Evolutionary conservation across 1,139 yeast genomes (phyloP).

Genomic region (Scheffersomyces titani): DNA sequence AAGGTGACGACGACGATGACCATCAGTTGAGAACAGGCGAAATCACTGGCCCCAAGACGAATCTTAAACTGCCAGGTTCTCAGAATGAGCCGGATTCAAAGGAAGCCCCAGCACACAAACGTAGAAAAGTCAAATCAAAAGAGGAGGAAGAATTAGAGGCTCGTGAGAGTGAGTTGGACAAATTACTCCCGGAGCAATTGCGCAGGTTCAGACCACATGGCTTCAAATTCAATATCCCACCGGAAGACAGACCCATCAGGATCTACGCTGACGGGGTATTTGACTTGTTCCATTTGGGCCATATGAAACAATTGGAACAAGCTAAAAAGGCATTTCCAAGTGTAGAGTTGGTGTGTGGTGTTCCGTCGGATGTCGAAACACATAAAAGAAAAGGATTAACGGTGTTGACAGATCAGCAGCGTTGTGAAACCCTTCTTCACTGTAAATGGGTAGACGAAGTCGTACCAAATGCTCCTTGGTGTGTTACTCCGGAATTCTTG

Average conservation of each 20-base stretch:
- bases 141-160: slow-evolving; percentile 44
- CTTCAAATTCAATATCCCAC: slow-evolving; percentile 74
- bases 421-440: slow-evolving; percentile 85
- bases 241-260: slow-evolving; percentile 81
- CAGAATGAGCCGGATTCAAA: not conserved
- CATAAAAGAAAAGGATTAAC: slow-evolving; percentile 93
- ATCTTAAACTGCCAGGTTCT: not conserved
- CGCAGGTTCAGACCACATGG: slow-evolving; percentile 75
- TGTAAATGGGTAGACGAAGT: slow-evolving; percentile 99
- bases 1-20: slow-evolving; percentile 16
- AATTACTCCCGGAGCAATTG: slow-evolving; percentile 59
- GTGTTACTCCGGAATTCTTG: slow-evolving; percentile 81
- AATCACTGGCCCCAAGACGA: not conserved
- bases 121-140: slow-evolving; percentile 27
- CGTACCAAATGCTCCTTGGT: slow-evolving; percentile 93
- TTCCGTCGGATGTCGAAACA: slow-evolving; percentile 87
- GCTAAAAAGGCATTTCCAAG: slow-evolving; percentile 91
- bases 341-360: slow-evolving; percentile 83
- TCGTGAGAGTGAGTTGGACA: slow-evolving; percentile 57
- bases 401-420: slow-evolving; percentile 81
- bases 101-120: slow-evolving; percentile 16
- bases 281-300: slow-evolving; percentile 94
- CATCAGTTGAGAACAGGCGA: slow-evolving; percentile 7
- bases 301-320: slow-evolving; percentile 92
- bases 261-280: slow-evolving; percentile 97